A percentile compares a stretch with the other conserved stretches of the same genome.
Conservation (phyloP, 1,284 basidiomycete species). For the Coniophora puteana region DNA sequence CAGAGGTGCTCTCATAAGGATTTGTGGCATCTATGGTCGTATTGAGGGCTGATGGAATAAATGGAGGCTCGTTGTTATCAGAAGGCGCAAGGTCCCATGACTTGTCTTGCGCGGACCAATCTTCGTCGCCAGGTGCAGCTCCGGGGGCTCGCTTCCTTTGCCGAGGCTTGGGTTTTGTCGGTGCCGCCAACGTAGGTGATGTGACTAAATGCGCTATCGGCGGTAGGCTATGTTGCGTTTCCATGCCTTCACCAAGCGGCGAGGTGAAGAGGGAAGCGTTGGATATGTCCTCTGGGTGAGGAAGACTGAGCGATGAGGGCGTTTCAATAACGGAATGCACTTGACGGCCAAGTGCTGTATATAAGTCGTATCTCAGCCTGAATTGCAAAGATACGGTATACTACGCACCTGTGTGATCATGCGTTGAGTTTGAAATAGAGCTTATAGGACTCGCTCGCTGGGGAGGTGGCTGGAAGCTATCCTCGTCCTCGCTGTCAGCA, state of each 20-base stretch:
- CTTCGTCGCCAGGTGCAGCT: slow-evolving; percentile 1
- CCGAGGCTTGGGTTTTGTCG: slow-evolving; percentile 14
- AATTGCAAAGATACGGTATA: too few relatives aligned
- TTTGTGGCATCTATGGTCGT: slow-evolving; percentile 20
- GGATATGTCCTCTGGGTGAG: too few relatives aligned
- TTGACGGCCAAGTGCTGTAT: too few relatives aligned
- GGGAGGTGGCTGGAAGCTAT: not conserved
- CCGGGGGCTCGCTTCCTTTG: slow-evolving; percentile 17
- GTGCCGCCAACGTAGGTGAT: slow-evolving; percentile 2
- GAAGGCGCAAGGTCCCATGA: too few relatives aligned
- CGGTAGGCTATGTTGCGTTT: slow-evolving; percentile 8
- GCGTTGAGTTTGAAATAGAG: too few relatives aligned
- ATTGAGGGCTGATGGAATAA: slow-evolving; percentile 5
- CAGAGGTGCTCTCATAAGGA: slow-evolving; percentile 10
- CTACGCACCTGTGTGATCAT: too few relatives aligned
- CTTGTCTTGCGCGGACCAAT: too few relatives aligned
- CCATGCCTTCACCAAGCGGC: slow-evolving; percentile 1
- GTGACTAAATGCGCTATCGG: slow-evolving; percentile 10
- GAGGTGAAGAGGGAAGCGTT: slow-evolving; percentile 25
- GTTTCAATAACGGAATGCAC: too few relatives aligned
- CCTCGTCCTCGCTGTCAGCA: slow-evolving; percentile 27
- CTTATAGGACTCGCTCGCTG: too few relatives aligned
- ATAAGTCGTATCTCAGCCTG: too few relatives aligned
- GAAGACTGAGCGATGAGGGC: too few relatives aligned
- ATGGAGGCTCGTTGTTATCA: slow-evolving; percentile 14